Conservation (phyloP, 23 red algal species). For the Gracilaria gracilis region DNA sequence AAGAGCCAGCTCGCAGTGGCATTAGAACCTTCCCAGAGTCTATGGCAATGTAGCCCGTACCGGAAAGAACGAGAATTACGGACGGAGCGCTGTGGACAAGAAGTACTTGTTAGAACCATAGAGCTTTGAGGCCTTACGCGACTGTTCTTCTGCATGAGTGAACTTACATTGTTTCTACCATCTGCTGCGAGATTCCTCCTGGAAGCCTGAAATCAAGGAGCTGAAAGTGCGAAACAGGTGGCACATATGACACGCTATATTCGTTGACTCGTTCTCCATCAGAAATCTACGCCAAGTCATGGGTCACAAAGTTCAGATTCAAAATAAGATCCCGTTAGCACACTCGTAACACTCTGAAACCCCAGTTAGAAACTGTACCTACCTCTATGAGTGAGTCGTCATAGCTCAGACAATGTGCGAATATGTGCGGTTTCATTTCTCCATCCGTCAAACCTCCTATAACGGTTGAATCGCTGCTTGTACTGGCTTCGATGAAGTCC, state of each 20-base stretch:
- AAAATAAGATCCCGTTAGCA: neutral
- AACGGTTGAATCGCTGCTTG: constrained; percentile 30
- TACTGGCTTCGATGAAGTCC: constrained; percentile 44
- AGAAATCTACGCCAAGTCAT: constrained; percentile 32
- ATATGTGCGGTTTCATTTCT: neutral
- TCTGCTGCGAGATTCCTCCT: constrained; percentile 46
- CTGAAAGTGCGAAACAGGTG: constrained; percentile 64
- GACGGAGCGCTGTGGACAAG: constrained; percentile 44
- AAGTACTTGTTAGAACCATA: neutral
- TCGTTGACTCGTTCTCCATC: constrained; percentile 59
- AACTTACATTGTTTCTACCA: constrained; percentile 66
- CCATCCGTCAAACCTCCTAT: constrained; percentile 50
- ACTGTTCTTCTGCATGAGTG: neutral
- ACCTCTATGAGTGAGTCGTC: constrained; percentile 59
- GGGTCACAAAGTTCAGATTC: neutral
- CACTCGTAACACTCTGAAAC: neutral
- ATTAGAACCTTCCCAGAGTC: constrained; percentile 30
- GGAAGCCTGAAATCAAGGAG: constrained; percentile 60
- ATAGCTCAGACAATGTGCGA: constrained; percentile 47
- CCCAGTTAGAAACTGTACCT: neutral
- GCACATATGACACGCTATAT: constrained; percentile 44
- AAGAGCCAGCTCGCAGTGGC: constrained; percentile 45
- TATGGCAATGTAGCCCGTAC: constrained; percentile 36
- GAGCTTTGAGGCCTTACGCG: neutral
- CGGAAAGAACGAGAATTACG: constrained; percentile 58